phyloP scores from a whole-genome alignment of 2,329 filamentous ascomycete genomes.

The Shiraia sp. region DNA sequence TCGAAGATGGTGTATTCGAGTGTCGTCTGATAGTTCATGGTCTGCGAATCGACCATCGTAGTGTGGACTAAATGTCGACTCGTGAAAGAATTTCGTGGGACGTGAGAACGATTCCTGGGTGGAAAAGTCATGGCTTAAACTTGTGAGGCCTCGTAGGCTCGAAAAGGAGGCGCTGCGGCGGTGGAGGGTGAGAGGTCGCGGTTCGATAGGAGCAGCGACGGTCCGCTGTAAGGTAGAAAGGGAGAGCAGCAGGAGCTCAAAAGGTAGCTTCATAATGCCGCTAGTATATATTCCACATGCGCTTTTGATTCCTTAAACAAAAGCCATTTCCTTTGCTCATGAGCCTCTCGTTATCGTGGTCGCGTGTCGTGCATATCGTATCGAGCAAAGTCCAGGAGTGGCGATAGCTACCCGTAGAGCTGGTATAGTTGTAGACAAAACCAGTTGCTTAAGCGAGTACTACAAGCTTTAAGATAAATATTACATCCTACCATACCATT shows the following conservation, averaged over 20 bases:
- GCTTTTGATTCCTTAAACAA: too few species aligned
- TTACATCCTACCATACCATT: too few species aligned
- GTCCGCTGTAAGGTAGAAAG: neutral
- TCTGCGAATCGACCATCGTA: constrained; percentile 62
- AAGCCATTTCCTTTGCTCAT: too few species aligned
- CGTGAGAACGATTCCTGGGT: constrained; percentile 16
- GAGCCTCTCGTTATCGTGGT: too few species aligned
- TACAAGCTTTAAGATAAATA: too few species aligned
- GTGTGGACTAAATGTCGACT: constrained; percentile 55
- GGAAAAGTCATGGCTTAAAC: constrained; percentile 21
- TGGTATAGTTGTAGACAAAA: too few species aligned
- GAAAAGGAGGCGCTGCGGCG: constrained; percentile 9
- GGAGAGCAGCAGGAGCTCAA: constrained; percentile 7
- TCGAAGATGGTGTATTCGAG: constrained; percentile 54
- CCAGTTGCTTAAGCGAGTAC: too few species aligned
- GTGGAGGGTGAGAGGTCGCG: constrained; percentile 4
- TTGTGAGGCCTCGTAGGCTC: constrained; percentile 21
- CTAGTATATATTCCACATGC: too few species aligned
- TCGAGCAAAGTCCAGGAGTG: too few species aligned
- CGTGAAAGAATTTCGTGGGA: constrained; percentile 41
- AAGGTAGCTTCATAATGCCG: constrained; percentile 3
- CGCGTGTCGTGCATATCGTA: too few species aligned
- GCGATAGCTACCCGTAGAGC: too few species aligned
- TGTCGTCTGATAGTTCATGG: constrained; percentile 49
- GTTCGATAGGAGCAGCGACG: neutral